Conservation (phyloP, 768 basidiomycete genomes). For the Pleurotus eryngii region DNA sequence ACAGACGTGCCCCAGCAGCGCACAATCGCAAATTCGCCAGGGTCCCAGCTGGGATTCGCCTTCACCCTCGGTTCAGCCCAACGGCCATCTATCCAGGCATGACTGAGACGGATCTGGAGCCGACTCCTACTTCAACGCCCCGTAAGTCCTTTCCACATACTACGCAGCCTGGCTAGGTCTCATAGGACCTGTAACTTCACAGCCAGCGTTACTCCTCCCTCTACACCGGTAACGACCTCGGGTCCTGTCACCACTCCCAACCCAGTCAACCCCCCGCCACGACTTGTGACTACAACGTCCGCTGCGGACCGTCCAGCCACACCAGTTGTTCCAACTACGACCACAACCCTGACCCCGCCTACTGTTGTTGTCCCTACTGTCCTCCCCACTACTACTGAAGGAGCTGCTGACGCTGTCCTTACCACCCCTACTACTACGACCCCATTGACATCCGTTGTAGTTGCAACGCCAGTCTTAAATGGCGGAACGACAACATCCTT, state of each 20-base stretch:
- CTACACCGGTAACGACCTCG: background rate
- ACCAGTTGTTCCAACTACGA: background rate
- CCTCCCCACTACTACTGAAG: background rate
- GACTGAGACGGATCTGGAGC: too few species aligned
- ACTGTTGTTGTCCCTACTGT: background rate
- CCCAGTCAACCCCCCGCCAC: background rate
- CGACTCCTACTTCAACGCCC: too few species aligned
- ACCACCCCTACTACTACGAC: background rate
- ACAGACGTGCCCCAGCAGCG: background rate
- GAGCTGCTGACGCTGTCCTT: background rate
- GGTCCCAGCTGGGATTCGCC: background rate
- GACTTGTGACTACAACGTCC: background rate
- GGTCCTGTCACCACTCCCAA: background rate
- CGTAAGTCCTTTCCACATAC: too few species aligned
- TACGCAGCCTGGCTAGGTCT: too few species aligned
- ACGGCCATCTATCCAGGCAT: conserved; percentile 1
- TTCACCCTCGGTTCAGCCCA: conserved; percentile 3
- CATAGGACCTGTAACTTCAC: background rate
- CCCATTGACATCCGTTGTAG: background rate
- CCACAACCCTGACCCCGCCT: background rate
- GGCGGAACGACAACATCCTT: background rate
- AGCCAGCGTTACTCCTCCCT: background rate
- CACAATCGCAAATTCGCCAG: conserved; percentile 5
- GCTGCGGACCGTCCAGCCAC: background rate
- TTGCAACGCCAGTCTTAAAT: background rate